Base-by-base conservation (phyloP, 345 rosid genomes). In the Brassica incana region DNA sequence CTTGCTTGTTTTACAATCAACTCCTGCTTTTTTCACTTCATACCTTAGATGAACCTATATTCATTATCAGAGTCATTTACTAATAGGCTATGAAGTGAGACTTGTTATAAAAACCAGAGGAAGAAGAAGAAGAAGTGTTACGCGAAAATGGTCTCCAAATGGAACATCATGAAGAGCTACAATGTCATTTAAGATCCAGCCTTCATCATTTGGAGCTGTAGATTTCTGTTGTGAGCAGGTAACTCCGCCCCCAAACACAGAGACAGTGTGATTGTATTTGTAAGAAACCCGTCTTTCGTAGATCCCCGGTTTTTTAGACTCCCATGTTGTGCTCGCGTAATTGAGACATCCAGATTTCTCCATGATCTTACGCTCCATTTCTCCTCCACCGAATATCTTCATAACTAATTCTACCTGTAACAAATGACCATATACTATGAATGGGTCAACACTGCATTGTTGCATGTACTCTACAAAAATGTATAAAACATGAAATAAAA, bases 161-260 rank as follows among this genome's bases (percentile, higher is more conserved):
- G 97, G 97, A 30, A 92, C 87, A 62, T 87, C 81, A 2, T 85
- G 97, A 2, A 92, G 88, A 69, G 77, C 83, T 77, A 89, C 86
- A 73, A 85, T 88, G 81, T 92, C 97, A 10, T 87, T 83, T 25
- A 95, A 70, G 45, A 86, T 83, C 95, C 92, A 95, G 6, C 95
- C 97, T 63, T 79, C 78, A 43, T 78, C 88, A 67, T 85, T 77
- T 10, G 73, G 78, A 20, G 80, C 82, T 8, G 82, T 75, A 68
- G 75, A 77, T 80, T 87, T 91, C 82, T 84, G 92, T 71, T 92
- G 99, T 8, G 83, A 79, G 81, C 89, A 80, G 23, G 85, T 82
- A 52, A 91, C 99, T 82, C 91, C 92, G 52, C 92, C 98, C 82
- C 90, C 98, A 54, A 92, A 91, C 62, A 86, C 88, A 23, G 98